Base-by-base conservation (phyloP, 768 basidiomycete species). In the Strobilomyces dryophilus region DNA sequence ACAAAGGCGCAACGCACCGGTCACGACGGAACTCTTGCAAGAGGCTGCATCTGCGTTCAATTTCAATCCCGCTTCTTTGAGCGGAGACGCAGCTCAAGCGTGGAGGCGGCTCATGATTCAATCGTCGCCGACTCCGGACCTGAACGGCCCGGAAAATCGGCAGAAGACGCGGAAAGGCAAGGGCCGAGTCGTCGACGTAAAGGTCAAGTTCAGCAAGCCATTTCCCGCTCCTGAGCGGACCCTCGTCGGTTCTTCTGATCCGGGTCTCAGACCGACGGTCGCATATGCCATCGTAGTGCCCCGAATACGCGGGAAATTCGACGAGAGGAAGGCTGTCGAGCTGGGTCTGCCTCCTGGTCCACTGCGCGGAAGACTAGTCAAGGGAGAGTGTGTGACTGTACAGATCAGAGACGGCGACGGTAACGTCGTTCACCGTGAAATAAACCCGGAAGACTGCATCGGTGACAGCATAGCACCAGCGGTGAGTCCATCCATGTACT, bases 241-340 rank as follows among this genome's bases (percentile, higher is more conserved):
- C 29, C 47, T 57, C 17, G 10, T 61, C 14, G 66, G 65, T 20
- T 36, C 49, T 21, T 29, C 58, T 24, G 53, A 60, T 40, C 56
- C 58, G 4, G 43, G 14, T 5, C 40, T 61, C n/a, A 67, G 70
- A 42, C 69, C 75, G 4, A 74, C 79, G 0, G 55, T 81, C 32
- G 78, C 75, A 4, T 83, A 82, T 60, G 66, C 81, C 15, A 51
- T 82, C 40, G 71, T 80, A 39, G 81, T 81, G 0, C 81, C 81
- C 4, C 74, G 73, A 14, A 67, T 75, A 37, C 79, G 81, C 1
- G 81, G 81, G 9, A 91, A 89, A 67, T 95, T 98, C 63, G 79
- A 93, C 55, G 83, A 69, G 0, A 66, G 72, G 55, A 83, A 80
- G 56, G 89, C 93, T 0, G 62, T 74, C 9, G 79, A 73, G 41